phyloP scores from a whole-genome alignment of 768 basidiomycete species.

The Mycena vulgaris region DNA sequence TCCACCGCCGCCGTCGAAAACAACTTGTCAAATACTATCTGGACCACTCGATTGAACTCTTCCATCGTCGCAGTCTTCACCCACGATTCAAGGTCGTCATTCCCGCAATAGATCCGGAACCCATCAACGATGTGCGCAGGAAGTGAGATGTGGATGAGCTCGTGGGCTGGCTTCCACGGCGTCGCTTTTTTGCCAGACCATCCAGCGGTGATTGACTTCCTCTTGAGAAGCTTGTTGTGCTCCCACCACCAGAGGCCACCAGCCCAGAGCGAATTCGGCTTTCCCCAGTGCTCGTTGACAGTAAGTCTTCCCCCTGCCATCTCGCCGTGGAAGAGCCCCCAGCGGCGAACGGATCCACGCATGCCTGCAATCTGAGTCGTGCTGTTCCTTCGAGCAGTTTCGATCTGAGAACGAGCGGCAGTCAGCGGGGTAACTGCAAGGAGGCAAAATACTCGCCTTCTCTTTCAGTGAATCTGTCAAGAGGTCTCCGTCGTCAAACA shows the following conservation, averaged over 20 bases:
- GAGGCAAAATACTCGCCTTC: conserved; percentile 37
- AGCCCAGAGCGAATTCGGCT: conserved; percentile 40
- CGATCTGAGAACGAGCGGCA: conserved; percentile 14
- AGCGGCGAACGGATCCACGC: conserved; percentile 21
- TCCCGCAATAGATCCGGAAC: conserved; percentile 24
- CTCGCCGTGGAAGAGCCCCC: conserved; percentile 46
- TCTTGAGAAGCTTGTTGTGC: conserved; percentile 29
- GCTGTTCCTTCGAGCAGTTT: conserved; percentile 26
- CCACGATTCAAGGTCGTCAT: conserved; percentile 29
- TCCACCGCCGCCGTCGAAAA: conserved; percentile 25
- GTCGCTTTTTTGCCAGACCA: conserved; percentile 18
- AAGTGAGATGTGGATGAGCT: conserved; percentile 15
- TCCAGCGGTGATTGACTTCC: conserved; percentile 22
- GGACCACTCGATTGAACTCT: conserved; percentile 27
- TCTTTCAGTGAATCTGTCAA: conserved; percentile 33
- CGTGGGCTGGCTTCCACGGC: conserved; percentile 27
- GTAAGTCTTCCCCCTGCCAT: conserved; percentile 39
- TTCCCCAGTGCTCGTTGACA: conserved; percentile 48
- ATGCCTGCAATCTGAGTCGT: conserved; percentile 8
- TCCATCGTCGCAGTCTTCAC: conserved; percentile 7
- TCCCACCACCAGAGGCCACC: conserved; percentile 33
- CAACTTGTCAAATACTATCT: conserved; percentile 25
- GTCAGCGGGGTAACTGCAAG: not conserved
- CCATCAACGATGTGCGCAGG: conserved; percentile 27
- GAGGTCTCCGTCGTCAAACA: conserved; percentile 34